Evolutionary conservation across 139 green algal species (phyloP).

Genomic region (Gonium pectorale): DNA sequence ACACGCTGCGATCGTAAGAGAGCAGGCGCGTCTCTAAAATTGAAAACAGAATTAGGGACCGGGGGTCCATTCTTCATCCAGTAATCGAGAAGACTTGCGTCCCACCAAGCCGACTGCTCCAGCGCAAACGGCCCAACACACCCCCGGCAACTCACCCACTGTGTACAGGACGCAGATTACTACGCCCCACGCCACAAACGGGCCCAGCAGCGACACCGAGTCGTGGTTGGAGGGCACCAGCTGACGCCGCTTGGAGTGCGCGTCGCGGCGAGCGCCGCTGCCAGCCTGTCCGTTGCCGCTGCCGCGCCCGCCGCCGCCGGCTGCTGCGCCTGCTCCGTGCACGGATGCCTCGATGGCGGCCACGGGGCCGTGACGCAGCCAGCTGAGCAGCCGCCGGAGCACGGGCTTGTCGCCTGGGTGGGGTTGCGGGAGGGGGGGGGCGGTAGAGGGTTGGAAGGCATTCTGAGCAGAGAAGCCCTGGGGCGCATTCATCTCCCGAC

Average conservation of each 20-base stretch:
- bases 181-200: conserved; percentile 35
- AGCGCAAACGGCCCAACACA: neutral
- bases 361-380: neutral
- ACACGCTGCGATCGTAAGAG: no score
- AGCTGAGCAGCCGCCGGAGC: neutral
- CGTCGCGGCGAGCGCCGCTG: neutral
- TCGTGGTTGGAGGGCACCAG: conserved; percentile 44
- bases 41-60: no score
- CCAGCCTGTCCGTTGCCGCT: neutral
- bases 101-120: no score
- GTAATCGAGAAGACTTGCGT: no score
- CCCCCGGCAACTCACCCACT: conserved; percentile 2
- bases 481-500: neutral
- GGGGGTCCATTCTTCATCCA: no score
- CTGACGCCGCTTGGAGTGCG: neutral
- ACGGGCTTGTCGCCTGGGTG: neutral
- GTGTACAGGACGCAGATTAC: conserved; percentile 41
- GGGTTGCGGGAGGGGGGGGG: neutral
- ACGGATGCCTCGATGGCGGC: no score
- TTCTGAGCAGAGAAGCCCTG: neutral
- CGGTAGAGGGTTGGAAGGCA: neutral
- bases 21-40: no score
- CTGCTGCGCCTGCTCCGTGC: no score
- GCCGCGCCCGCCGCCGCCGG: neutral
- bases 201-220: conserved; percentile 28